phyloP scores from a whole-genome alignment of 2,329 filamentous ascomycete genomes.

The Emmonsiellopsis sp. region DNA sequence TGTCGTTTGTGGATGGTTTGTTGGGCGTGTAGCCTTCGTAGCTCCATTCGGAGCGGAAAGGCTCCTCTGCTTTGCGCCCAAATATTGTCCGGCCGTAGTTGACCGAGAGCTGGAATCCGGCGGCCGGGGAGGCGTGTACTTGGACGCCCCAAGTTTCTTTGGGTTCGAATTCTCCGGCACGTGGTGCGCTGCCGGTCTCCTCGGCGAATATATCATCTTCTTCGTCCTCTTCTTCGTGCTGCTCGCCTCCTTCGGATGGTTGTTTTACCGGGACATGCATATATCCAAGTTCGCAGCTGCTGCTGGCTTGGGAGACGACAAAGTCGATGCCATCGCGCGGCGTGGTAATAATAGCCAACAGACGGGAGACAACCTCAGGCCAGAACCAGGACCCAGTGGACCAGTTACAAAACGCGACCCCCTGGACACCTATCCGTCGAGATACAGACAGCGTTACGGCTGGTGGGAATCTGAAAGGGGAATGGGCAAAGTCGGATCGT shows the following conservation, averaged over 20 bases:
- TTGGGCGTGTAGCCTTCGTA: constrained; percentile 29
- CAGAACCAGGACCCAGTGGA: constrained; percentile 28
- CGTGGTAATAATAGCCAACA: constrained; percentile 10
- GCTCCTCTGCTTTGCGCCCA: constrained; percentile 22
- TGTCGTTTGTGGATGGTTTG: constrained; percentile 15
- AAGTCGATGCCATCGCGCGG: too few relatives aligned
- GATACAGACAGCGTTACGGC: constrained; percentile 22
- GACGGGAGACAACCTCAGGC: constrained; percentile 19
- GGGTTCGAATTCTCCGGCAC: constrained; percentile 14
- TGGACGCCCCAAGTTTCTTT: constrained; percentile 25
- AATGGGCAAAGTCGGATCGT: constrained; percentile 20
- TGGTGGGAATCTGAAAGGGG: constrained; percentile 20
- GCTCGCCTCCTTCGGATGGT: constrained; percentile 1
- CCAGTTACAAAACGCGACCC: constrained; percentile 26
- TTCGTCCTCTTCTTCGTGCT: constrained; percentile 18
- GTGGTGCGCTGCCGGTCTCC: constrained; percentile 11
- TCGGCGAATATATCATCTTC: constrained; percentile 11
- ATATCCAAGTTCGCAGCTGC: constrained; percentile 26
- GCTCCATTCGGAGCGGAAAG: constrained; percentile 30
- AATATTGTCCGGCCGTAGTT: constrained; percentile 31
- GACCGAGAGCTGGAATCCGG: constrained; percentile 19
- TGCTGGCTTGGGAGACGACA: constrained; percentile 3
- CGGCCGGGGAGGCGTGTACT: constrained; percentile 20
- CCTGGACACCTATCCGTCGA: constrained; percentile 22
- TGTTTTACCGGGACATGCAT: constrained; percentile 18